Evolutionary conservation across 179 eudicot species (phyloP).

Genomic region (Camellia oleifera): DNA sequence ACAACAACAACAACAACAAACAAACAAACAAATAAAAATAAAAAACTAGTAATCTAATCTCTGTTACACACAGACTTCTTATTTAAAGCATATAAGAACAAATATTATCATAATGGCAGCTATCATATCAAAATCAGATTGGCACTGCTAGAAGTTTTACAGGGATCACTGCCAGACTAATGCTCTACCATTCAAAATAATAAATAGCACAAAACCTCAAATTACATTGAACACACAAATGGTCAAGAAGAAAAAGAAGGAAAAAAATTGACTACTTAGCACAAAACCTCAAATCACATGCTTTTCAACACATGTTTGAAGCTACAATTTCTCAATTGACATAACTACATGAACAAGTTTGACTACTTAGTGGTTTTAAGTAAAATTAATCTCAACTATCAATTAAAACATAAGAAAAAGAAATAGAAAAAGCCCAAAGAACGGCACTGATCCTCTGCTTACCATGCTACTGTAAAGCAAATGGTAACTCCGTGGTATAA

Average conservation of each 20-base stretch:
- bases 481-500: too few species aligned
- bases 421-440: too few species aligned
- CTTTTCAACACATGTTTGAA: not conserved
- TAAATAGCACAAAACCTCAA: conserved; percentile 8
- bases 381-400: not conserved
- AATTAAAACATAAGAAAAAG: not conserved
- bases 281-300: not conserved
- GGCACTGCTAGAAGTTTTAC: conserved; percentile 4
- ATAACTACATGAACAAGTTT: not conserved
- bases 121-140: not conserved
- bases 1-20: too few species aligned
- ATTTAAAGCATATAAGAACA: not conserved
- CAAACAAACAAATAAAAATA: too few species aligned
- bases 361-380: not conserved
- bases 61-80: too few species aligned
- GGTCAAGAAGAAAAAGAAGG: not conserved
- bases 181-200: not conserved
- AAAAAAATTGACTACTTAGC: not conserved
- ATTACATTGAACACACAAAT: not conserved
- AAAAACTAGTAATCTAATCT: too few species aligned
- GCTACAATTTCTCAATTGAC: not conserved
- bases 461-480: too few species aligned
- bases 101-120: not conserved
- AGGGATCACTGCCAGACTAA: not conserved
- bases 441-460: too few species aligned